Evolutionary conservation across 2,329 filamentous ascomycete genomes (phyloP).

Genomic region (Xylariaceae sp.): DNA sequence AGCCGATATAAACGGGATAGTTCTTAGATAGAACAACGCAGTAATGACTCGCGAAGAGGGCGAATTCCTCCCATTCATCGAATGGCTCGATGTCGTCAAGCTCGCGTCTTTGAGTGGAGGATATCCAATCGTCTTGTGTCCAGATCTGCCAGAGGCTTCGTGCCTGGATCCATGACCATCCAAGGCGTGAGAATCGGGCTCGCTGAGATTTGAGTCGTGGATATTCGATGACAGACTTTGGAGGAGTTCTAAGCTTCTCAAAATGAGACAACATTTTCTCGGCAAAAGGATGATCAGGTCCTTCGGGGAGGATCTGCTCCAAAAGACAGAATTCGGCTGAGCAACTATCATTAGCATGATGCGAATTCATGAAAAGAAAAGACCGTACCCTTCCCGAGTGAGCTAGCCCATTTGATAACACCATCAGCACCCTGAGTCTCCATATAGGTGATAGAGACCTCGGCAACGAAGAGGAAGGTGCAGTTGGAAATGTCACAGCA

Average conservation of each 20-base stretch:
- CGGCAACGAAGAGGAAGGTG: slow-evolving; percentile 74
- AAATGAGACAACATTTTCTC: slow-evolving; percentile 83
- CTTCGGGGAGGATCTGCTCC: slow-evolving; percentile 81
- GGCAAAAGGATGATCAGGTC: slow-evolving; percentile 76
- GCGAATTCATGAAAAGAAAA: too few species aligned
- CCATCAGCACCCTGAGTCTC: slow-evolving; percentile 66
- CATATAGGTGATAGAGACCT: slow-evolving; percentile 93
- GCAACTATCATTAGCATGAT: slow-evolving; percentile 12
- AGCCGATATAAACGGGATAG: slow-evolving; percentile 2
- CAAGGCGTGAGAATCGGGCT: slow-evolving; percentile 62
- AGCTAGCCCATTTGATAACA: slow-evolving; percentile 74
- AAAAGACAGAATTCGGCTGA: slow-evolving; percentile 77
- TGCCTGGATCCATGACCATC: slow-evolving; percentile 61
- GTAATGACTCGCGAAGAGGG: slow-evolving; percentile 80
- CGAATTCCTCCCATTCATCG: slow-evolving; percentile 95
- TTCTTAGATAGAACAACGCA: slow-evolving; percentile 67
- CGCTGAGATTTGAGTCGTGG: slow-evolving; percentile 63
- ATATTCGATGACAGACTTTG: slow-evolving; percentile 71
- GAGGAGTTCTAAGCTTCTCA: slow-evolving; percentile 70
- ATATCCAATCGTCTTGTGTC: slow-evolving; percentile 65
- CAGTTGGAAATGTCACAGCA: slow-evolving; percentile 56
- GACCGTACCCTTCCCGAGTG: slow-evolving; percentile 58
- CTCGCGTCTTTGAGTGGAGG: slow-evolving; percentile 50
- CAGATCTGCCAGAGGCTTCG: slow-evolving; percentile 80
- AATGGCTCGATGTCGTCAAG: slow-evolving; percentile 77